Base-by-base conservation (phyloP, 495 filamentous ascomycete genomes). In the Acidomyces sp. region DNA sequence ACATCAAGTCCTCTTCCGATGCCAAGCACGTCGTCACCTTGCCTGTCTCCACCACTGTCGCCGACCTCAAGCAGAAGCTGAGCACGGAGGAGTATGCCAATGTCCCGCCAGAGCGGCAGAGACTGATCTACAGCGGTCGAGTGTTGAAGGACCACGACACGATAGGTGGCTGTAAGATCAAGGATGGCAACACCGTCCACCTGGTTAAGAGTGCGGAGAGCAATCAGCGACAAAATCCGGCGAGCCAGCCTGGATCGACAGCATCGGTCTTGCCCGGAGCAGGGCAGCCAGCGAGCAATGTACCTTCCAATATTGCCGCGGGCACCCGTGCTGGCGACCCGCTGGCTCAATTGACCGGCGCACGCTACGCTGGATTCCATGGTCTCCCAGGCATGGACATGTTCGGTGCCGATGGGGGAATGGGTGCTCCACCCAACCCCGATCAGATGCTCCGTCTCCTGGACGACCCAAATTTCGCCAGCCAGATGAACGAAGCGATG, bases 391-490 rank as follows among this genome's bases (percentile, higher is more conserved):
- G 80, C 34, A 77, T 77, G 20, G 84, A 83, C 37, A 74, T 90
- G 62, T 99, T 99, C 62, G 92, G 92, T 13, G 83, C 88, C 32
- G 92, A 99, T 61, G 90, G 90, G 45, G 92, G 92, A 28, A 92
- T 96, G 71, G 71, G 88, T 33, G 43, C 78, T 28, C 25, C 34
- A 19, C 48, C 48, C 4, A 47, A 46, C 28, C 38, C 81, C 28
- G 86, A 95, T 16, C 64, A 76, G 36, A 74, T 99, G 63, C 72
- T 82, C 17, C 65, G 73, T 31, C 85, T 93, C 78, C 76, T 99
- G 33, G 75, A 77, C 34, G 84, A 95, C 53, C 92, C 92, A 12
- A 70, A 78, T 47, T 75, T 92, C 34, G 74, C 80, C 45, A 77
- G 80, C 21, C 77, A 72, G 23, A 79, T 99, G 69, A 90, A 88